Evolutionary conservation across 78 protist species (phyloP).

Genomic region (Speleostelium caveatum): DNA sequence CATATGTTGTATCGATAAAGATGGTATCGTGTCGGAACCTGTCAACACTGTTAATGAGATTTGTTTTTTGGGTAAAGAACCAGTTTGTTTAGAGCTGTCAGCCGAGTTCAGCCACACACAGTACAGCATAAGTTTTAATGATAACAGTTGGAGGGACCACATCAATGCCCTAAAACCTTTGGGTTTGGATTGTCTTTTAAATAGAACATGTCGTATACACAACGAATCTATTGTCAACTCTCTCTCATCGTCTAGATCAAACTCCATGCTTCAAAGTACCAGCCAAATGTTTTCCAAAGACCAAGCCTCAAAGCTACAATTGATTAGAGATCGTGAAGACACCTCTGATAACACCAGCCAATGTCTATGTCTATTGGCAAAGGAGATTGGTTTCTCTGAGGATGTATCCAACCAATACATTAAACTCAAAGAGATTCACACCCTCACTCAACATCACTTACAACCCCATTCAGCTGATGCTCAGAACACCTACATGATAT

Average conservation of each 20-base stretch:
- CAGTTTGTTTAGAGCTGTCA: conserved; percentile 53
- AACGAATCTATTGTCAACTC: background rate
- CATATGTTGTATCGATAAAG: conserved; percentile 75
- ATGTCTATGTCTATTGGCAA: conserved; percentile 78
- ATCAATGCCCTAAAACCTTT: conserved; percentile 72
- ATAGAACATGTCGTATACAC: conserved; percentile 57
- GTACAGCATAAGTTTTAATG: conserved; percentile 59
- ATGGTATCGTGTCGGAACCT: conserved; percentile 79
- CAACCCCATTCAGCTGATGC: background rate
- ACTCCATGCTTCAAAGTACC: background rate
- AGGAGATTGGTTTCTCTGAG: conserved; percentile 80
- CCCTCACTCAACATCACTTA: conserved; percentile 39
- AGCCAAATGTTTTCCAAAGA: conserved; percentile 28
- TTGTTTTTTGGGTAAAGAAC: conserved; percentile 31
- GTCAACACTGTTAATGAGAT: conserved; percentile 55
- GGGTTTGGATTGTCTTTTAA: conserved; percentile 74
- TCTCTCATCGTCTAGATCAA: background rate
- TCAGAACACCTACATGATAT: conserved; percentile 71
- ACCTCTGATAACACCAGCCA: conserved; percentile 59
- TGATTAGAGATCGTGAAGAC: conserved; percentile 77
- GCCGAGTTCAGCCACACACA: conserved; percentile 66
- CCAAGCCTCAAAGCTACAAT: conserved; percentile 71
- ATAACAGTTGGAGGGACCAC: conserved; percentile 65
- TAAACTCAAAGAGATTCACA: conserved; percentile 69
- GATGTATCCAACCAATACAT: conserved; percentile 60